Percentiles rank a stretch among this genome's conserved stretches.
These are phyloP conservation scores for Cordyceps fumosorosea DNA, from an alignment of 2,329 filamentous ascomycete genomes.

Conservation along the genomic window DNA sequence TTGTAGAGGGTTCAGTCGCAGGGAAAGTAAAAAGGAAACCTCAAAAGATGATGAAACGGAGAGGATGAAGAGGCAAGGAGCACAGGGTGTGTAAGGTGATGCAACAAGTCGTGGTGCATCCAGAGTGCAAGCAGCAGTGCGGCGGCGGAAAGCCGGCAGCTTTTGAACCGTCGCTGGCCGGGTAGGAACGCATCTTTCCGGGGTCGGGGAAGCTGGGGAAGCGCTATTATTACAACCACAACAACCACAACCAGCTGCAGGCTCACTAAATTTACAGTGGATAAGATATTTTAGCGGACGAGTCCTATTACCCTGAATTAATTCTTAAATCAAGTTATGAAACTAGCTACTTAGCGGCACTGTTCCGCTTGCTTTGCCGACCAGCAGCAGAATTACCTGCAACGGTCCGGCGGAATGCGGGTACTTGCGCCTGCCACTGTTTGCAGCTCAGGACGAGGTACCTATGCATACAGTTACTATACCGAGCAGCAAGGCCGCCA, in stretches of 20 bases:
- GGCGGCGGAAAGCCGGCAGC: conserved; percentile 10
- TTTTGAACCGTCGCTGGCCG: conserved; percentile 12
- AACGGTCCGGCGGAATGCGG: conserved; percentile 3
- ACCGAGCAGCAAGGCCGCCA: too few relatives aligned
- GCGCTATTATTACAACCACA: not conserved
- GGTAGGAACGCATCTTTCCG: conserved; percentile 1
- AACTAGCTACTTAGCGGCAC: not conserved
- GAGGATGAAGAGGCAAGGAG: not conserved
- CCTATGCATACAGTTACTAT: too few relatives aligned
- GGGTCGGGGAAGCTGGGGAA: conserved; percentile 7
- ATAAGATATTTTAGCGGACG: not conserved
- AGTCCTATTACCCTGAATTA: not conserved
- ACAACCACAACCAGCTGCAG: not conserved
- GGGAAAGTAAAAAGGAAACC: not conserved
- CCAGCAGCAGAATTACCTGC: not conserved
- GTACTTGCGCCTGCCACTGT: not conserved
- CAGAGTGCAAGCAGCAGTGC: not conserved
- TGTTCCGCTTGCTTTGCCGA: conserved; percentile 3
- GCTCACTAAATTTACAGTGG: not conserved
- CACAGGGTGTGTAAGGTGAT: not conserved
- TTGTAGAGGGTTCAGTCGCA: not conserved
- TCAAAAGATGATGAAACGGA: not conserved
- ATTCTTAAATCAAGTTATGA: not conserved
- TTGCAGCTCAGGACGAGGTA: not conserved
- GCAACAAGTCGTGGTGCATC: not conserved